phyloP scores from a whole-genome alignment of 441 rosid genomes.

The Aleurites moluccanus region DNA sequence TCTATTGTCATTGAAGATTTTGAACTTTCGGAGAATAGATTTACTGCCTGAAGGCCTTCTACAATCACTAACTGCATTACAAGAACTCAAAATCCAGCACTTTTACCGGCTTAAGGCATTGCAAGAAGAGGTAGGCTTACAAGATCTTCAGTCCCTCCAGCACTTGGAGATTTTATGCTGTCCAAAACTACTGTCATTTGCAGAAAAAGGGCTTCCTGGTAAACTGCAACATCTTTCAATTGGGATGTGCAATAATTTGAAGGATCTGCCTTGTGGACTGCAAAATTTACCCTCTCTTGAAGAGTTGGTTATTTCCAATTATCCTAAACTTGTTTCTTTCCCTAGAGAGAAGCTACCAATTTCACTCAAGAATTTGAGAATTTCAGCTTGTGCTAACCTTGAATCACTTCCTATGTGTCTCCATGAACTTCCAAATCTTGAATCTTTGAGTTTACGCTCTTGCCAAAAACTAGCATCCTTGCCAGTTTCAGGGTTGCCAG shows the following conservation, averaged over 20 bases:
- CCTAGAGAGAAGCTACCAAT: slow-evolving; percentile 25
- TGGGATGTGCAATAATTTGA: slow-evolving; percentile 21
- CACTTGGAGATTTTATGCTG: slow-evolving; percentile 22
- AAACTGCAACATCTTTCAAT: slow-evolving; percentile 22
- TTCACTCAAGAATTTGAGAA: slow-evolving; percentile 35
- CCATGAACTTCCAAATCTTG: slow-evolving; percentile 33
- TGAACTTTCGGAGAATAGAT: slow-evolving; percentile 16
- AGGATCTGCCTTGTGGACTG: slow-evolving; percentile 20
- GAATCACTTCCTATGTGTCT: slow-evolving; percentile 28
- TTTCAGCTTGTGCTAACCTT: slow-evolving; percentile 39
- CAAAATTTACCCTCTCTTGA: slow-evolving; percentile 16
- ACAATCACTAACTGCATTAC: slow-evolving; percentile 12
- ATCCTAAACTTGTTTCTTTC: slow-evolving; percentile 28
- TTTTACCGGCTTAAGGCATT: slow-evolving; percentile 19
- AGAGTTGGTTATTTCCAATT: slow-evolving; percentile 17
- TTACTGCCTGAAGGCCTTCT: slow-evolving; percentile 18
- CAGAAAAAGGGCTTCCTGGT: slow-evolving; percentile 18
- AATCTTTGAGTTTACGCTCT: slow-evolving; percentile 6
- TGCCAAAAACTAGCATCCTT: slow-evolving; percentile 29
- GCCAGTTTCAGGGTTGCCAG: slow-evolving; percentile 24
- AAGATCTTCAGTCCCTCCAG: slow-evolving; percentile 19
- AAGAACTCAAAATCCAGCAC: slow-evolving; percentile 21
- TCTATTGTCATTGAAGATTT: slow-evolving; percentile 19
- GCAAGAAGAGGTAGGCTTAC: slow-evolving; percentile 21
- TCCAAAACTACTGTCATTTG: slow-evolving; percentile 23